A percentile compares a stretch with the other conserved stretches of the same genome.
phyloP scores from a whole-genome alignment of 768 basidiomycete genomes.

The Serpula lacrymans region DNA sequence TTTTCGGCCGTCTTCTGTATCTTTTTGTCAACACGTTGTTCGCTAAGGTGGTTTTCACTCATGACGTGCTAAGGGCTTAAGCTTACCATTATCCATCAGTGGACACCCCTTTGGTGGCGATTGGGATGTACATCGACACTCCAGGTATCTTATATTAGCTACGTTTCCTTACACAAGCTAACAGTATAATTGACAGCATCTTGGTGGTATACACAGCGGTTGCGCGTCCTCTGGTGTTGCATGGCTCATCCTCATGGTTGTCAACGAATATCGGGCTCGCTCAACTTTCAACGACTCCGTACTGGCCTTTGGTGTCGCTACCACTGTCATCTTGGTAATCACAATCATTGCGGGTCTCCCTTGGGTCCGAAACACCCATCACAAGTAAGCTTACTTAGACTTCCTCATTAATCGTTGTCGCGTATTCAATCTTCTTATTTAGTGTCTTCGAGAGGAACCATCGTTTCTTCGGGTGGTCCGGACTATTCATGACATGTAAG shows the following conservation, averaged over 20 bases:
- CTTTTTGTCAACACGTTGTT: constrained; percentile 68
- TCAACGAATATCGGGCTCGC: constrained; percentile 50
- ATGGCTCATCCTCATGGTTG: constrained; percentile 66
- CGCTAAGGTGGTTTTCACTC: constrained; percentile 51
- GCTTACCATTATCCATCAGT: constrained; percentile 37
- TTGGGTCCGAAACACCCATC: constrained; percentile 77
- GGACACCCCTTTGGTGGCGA: constrained; percentile 71
- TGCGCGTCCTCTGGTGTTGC: constrained; percentile 68
- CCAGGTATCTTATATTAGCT: constrained; percentile 38
- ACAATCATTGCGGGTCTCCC: constrained; percentile 68
- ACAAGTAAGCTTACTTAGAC: constrained; percentile 52
- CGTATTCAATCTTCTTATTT: constrained; percentile 2
- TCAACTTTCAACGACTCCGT: constrained; percentile 51
- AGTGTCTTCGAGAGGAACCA: constrained; percentile 81
- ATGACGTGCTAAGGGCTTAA: not conserved
- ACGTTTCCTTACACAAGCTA: constrained; percentile 1
- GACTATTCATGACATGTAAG: constrained; percentile 49
- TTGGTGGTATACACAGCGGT: constrained; percentile 78
- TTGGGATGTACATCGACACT: constrained; percentile 71
- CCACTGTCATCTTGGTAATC: constrained; percentile 52
- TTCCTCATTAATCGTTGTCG: not conserved
- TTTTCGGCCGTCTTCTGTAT: constrained; percentile 78
- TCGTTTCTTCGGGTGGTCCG: constrained; percentile 74
- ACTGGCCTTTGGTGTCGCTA: constrained; percentile 59
- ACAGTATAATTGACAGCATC: constrained; percentile 44